These are phyloP conservation scores for Leavenworthia alabamica DNA, from an alignment of 345 rosid genomes.

Conservation along the genomic window DNA sequence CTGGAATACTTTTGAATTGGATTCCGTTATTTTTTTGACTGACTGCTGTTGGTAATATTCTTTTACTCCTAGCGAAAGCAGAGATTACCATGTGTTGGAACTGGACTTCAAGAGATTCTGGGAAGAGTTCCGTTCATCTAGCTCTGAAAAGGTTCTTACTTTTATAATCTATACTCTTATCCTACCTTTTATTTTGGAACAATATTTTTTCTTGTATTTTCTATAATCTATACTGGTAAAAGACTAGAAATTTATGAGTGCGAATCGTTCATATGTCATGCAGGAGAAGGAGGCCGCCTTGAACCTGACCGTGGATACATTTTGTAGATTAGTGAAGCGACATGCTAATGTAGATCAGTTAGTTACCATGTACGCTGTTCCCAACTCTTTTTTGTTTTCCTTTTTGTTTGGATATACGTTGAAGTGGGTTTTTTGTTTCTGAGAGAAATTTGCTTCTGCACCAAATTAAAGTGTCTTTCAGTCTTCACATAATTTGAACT, in stretches of 20 bases:
- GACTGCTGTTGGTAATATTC: conserved; percentile 15
- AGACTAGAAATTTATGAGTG: conserved; percentile 9
- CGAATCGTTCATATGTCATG: conserved; percentile 32
- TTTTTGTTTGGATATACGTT: conserved; percentile 13
- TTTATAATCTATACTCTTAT: not conserved
- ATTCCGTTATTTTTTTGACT: not conserved
- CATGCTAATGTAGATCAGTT: conserved; percentile 89
- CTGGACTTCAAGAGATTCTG: conserved; percentile 97
- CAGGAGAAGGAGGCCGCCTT: conserved; percentile 99
- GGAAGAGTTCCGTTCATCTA: conserved; percentile 99
- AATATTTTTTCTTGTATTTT: not conserved
- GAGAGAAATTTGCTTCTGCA: not conserved
- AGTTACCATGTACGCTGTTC: conserved; percentile 69
- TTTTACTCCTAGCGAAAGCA: conserved; percentile 28
- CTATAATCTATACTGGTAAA: not conserved
- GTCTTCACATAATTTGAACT: conserved; percentile 5
- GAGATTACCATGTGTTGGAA: conserved; percentile 86
- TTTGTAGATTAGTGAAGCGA: conserved; percentile 99
- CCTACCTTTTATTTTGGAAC: not conserved
- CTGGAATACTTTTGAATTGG: not conserved
- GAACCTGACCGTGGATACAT: conserved; percentile 76
- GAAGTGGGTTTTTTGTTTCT: conserved; percentile 2
- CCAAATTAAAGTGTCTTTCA: not conserved
- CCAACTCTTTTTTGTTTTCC: not conserved
- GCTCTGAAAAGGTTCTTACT: conserved; percentile 74